A percentile compares a stretch with the other conserved stretches of the same genome.
Conservation (phyloP, 75 land plant genomes). For the Pseudotsuga menziesii region DNA sequence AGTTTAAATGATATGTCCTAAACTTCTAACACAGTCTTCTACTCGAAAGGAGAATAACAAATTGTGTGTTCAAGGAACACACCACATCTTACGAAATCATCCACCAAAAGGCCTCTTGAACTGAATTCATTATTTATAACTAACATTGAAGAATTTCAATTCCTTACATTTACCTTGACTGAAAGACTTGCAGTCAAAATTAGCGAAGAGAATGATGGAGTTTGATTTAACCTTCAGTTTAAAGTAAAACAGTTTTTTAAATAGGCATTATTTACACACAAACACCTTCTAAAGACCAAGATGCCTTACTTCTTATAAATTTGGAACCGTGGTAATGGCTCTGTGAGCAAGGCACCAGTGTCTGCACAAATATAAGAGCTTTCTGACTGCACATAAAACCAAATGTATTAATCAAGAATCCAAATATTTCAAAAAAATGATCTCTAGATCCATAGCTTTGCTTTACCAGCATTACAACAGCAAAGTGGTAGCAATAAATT, state of each 20-base stretch:
- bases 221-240: background rate
- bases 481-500: background rate
- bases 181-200: background rate
- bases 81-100: background rate
- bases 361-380: slow-evolving; percentile 84
- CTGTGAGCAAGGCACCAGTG: slow-evolving; percentile 77
- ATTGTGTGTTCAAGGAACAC: background rate
- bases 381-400: slow-evolving; percentile 53
- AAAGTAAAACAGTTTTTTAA: background rate
- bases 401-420: background rate
- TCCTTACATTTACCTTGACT: background rate
- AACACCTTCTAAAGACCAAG: no score
- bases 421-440: background rate
- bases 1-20: background rate
- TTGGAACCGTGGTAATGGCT: slow-evolving; percentile 53
- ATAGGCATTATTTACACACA: background rate
- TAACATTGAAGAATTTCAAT: background rate
- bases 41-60: background rate
- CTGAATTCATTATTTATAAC: background rate
- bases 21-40: background rate
- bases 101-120: background rate
- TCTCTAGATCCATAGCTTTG: background rate
- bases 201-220: background rate
- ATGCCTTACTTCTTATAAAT: slow-evolving; percentile 40
- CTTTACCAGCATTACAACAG: background rate